phyloP scores from a whole-genome alignment of 2,329 filamentous ascomycete genomes.

The Colletotrichum truncatum region DNA sequence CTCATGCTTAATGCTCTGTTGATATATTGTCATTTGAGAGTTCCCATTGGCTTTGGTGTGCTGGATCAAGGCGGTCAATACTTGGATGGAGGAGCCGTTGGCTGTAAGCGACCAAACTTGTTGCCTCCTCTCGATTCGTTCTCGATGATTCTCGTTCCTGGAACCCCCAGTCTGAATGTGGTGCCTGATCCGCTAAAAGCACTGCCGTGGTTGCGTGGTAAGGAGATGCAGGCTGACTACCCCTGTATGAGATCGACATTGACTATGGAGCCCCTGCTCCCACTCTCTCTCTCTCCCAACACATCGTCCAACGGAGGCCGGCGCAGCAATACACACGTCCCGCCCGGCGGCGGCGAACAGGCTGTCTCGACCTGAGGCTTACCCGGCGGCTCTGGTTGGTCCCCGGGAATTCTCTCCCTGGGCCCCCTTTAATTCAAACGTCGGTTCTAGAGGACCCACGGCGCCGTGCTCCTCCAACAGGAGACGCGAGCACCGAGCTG shows the following conservation, averaged over 20 bases:
- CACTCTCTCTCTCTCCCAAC: background rate
- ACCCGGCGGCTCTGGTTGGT: constrained; percentile 9
- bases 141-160: background rate
- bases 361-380: constrained; percentile 17
- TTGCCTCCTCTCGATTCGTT: constrained; percentile 15
- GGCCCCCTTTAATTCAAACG: constrained; percentile 27
- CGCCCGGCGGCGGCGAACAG: background rate
- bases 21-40: background rate
- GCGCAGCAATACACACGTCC: background rate
- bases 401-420: background rate
- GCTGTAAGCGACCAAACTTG: background rate
- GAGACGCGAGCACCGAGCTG: background rate
- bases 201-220: constrained; percentile 19
- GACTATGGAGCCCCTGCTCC: background rate
- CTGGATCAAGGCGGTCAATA: background rate
- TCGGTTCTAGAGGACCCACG: background rate
- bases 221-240: constrained; percentile 1
- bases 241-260: background rate
- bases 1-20: constrained; percentile 18
- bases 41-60: background rate
- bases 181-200: background rate
- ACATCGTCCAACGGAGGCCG: background rate
- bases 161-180: background rate
- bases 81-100: background rate
- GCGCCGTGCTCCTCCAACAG: background rate